Base-by-base conservation (phyloP, 257 asterid species). In the Jaltomata sinuosa region DNA sequence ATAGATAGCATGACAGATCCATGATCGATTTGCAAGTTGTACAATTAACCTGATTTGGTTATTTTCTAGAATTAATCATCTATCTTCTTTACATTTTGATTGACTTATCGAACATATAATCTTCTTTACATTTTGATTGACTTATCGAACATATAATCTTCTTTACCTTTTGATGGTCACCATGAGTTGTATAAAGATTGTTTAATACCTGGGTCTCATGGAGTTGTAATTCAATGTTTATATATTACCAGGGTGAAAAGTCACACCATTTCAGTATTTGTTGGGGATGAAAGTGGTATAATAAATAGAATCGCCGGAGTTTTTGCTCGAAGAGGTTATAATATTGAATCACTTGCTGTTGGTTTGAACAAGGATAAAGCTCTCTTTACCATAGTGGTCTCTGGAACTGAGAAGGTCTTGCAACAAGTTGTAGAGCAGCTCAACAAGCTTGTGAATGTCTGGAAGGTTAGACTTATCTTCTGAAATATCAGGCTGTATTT, bases 221-320 rank as follows among this genome's bases (percentile, higher is more conserved):
- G 29, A 18, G 68, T 25, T 42, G 52, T 7, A 40, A 50, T 59
- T 52, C 83, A 50, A 14, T 12, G 45, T 34, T 38, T 79, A 53
- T 81, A 32, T 62, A 59, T 88, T 49, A 74, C 85, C 90, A 94
- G 97, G 90, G 85, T 85, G 69, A 91, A 90, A 85, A 89, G 94
- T 8, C 97, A 94, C 81, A 91, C 98, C 8, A 93, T 93, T 85
- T 94, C 98, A 10, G 95, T 93, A 67, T 94, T 92, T 81, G 97
- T 93, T 88, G 98, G 98, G 85, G 97, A 94, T 88, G 97, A 94
- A 89, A 93, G 97, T 87, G 98, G 98, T 74, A 94, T 94, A 27
- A 94, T 94, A 76, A 93, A 94, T 90, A 89, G 98, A 81, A 94
- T 94, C 87, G 96, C 97, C 64, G 98, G 97, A 53, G 97, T 93